Percentiles rank a stretch among this genome's conserved stretches.
phyloP scores from a whole-genome alignment of 306 rosid genomes.

The Acacia crassicarpa region DNA sequence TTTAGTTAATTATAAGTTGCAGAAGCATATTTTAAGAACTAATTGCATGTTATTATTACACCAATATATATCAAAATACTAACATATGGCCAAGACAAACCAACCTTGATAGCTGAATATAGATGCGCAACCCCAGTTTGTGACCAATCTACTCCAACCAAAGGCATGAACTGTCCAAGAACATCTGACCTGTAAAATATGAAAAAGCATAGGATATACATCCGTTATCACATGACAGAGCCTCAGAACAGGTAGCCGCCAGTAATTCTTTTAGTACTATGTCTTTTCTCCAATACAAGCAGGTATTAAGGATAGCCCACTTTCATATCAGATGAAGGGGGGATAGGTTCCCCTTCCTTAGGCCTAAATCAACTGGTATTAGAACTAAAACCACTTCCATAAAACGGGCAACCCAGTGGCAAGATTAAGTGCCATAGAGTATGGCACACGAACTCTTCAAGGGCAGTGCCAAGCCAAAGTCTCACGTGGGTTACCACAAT shows the following conservation, averaged over 20 bases:
- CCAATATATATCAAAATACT: slow-evolving; percentile 24
- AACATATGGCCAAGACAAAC: slow-evolving; percentile 21
- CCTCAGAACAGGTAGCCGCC: not conserved
- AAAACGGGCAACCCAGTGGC: not conserved
- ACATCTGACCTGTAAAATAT: slow-evolving; percentile 74
- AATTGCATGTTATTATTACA: not conserved
- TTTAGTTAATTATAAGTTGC: slow-evolving; percentile 7
- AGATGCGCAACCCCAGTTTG: slow-evolving; percentile 95
- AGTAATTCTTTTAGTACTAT: not conserved
- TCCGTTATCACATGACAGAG: not conserved
- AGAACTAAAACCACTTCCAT: not conserved
- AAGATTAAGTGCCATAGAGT: not conserved
- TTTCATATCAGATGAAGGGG: not conserved
- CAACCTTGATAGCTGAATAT: slow-evolving; percentile 92
- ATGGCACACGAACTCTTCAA: not conserved
- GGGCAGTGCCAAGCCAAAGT: not conserved
- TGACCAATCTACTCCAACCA: slow-evolving; percentile 98
- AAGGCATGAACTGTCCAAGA: slow-evolving; percentile 97
- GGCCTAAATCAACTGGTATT: not conserved
- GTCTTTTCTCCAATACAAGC: not conserved
- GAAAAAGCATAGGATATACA: slow-evolving; percentile 27
- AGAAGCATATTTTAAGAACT: slow-evolving; percentile 19
- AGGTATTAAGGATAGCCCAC: not conserved
- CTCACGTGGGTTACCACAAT: not conserved
- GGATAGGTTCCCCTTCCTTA: not conserved